Base-by-base conservation (phyloP, 345 rosid species). In the Zanthoxylum bungeanum region DNA sequence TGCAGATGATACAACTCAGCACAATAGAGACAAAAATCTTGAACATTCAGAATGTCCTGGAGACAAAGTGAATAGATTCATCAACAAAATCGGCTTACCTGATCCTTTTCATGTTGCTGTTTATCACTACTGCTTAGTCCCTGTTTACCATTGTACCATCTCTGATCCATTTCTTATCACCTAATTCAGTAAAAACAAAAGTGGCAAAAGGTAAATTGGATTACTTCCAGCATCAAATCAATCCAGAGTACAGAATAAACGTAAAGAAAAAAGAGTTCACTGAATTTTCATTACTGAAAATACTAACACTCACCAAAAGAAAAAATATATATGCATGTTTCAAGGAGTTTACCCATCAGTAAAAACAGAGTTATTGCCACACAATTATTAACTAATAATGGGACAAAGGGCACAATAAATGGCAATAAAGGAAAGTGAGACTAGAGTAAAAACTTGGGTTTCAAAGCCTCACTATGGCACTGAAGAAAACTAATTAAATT, bases 81-180 rank as follows among this genome's bases (percentile, higher is more conserved):
- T 60, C 27, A 49, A 47, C 39, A 53, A 5, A 34, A 47, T 34
- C 3, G 68, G 25, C 70, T 63, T 67, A 87, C 91, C 85, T 79
- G 84, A 70, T 79, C 86, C 11, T 61, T 77, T 34, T 84, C 82
- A 59, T 72, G 66, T 59, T 79, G 82, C 31, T 70, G 80, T 72
- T 73, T 79, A 75, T 81, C 88, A 51, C 76, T 62, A 60, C 76
- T 64, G 69, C 81, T 76, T 47, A 79, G 71, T 78, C 80, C 90
- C 57, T 79, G 82, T 62, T 76, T 79, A 24, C 50, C 39, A 50
- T 60, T 72, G 51, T 69, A 76, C 75, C 83, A 52, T 63, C 83
- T 72, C 25, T 64, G 73, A 67, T 85, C 88, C 96, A 90, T 90
- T 73, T 49, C 37, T n/a, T 33, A 51, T 19, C 56, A 40, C 76